A percentile compares a stretch with the other conserved stretches of the same genome.
phyloP scores from a whole-genome alignment of 805 yeast genomes.

The Sugiyamaella marilandica region DNA sequence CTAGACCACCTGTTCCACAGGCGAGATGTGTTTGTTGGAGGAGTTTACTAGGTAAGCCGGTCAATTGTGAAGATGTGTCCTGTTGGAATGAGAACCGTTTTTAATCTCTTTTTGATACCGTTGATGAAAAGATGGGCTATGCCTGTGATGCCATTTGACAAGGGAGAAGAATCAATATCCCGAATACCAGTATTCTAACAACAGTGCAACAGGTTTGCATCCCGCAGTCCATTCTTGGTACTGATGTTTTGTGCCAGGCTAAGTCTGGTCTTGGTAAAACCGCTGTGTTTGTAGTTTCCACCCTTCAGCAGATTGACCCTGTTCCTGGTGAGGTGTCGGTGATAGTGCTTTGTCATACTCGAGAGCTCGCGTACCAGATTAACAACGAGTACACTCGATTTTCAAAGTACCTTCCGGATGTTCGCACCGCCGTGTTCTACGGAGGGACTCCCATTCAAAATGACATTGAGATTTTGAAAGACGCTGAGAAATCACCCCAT shows the following conservation, averaged over 20 bases:
- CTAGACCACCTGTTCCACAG: no score
- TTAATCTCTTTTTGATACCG: no score
- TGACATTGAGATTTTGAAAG: conserved; percentile 82
- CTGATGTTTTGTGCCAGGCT: conserved; percentile 98
- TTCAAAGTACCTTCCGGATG: conserved; percentile 98
- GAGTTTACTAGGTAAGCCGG: no score
- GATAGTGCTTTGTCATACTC: conserved; percentile 93
- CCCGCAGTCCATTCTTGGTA: conserved; percentile 96
- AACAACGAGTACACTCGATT: conserved; percentile 95
- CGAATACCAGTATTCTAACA: conserved; percentile 9
- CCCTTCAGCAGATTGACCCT: conserved; percentile 95
- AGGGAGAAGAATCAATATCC: no score
- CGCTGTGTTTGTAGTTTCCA: conserved; percentile 93
- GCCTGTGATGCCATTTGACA: no score
- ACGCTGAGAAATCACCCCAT: conserved; percentile 93
- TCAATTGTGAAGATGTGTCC: no score
- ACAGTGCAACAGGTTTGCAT: conserved; percentile 95
- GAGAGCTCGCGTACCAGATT: conserved; percentile 98
- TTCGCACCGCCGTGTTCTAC: conserved; percentile 91
- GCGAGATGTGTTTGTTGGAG: no score
- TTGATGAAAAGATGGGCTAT: no score
- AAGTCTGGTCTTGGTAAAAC: conserved; percentile 99
- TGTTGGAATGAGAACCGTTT: no score
- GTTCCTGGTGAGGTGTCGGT: conserved; percentile 95
- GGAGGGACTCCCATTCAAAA: conserved; percentile 88